These are phyloP conservation scores for Tolypocladium cylindrosporum DNA, from an alignment of 2,329 filamentous ascomycete genomes.

Conservation along the genomic window DNA sequence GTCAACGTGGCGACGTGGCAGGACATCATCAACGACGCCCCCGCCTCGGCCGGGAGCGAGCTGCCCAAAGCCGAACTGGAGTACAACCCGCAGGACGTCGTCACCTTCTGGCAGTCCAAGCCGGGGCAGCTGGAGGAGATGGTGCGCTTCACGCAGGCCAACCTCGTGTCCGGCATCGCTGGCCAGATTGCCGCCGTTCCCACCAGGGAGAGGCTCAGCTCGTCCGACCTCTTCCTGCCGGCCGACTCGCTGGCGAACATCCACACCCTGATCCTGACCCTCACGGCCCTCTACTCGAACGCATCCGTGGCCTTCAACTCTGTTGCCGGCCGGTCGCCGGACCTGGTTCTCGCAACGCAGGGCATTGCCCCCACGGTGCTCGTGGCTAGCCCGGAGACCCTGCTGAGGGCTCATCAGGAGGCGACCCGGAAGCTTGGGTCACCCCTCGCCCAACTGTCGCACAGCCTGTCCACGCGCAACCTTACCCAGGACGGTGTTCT, in stretches of 20 bases:
- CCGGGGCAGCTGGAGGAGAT: constrained; percentile 51
- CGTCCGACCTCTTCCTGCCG: constrained; percentile 74
- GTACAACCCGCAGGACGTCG: constrained; percentile 40
- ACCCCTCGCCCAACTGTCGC: constrained; percentile 55
- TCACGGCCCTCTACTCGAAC: constrained; percentile 77
- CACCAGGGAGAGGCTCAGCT: constrained; percentile 59
- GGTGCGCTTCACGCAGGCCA: constrained; percentile 71
- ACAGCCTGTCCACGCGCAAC: constrained; percentile 60
- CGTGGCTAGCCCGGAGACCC: constrained; percentile 64
- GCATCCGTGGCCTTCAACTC: constrained; percentile 82
- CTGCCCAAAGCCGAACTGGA: constrained; percentile 54
- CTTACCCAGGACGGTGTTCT: constrained; percentile 64
- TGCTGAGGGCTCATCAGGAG: constrained; percentile 57
- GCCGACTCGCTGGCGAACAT: constrained; percentile 72
- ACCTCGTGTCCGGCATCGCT: constrained; percentile 79
- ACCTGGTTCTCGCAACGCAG: constrained; percentile 63
- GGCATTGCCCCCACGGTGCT: constrained; percentile 74
- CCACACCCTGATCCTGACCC: constrained; percentile 69
- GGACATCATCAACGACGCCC: constrained; percentile 67
- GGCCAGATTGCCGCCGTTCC: constrained; percentile 70
- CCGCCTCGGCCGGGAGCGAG: constrained; percentile 45
- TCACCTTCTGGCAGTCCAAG: constrained; percentile 57
- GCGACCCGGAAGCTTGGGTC: constrained; percentile 50
- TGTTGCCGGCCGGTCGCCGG: constrained; percentile 62
- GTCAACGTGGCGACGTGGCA: constrained; percentile 89